Base-by-base conservation (phyloP, 2,329 filamentous ascomycete species). In the Aschersonia sp. region DNA sequence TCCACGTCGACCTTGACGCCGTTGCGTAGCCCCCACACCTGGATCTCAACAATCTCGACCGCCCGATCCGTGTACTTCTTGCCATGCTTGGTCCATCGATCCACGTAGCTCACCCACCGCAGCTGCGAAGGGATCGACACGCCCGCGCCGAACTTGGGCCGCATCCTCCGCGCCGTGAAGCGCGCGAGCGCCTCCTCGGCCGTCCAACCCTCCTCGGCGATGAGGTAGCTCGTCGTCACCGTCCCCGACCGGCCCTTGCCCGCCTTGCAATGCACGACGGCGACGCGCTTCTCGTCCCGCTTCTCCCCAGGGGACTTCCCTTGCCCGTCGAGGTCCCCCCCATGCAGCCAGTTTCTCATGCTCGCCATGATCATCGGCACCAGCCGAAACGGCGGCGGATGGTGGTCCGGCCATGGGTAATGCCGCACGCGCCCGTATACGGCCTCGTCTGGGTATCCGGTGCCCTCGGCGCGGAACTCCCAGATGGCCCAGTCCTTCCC, bases 401-500 rank as follows among this genome's bases (percentile, higher is more conserved):
- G 92, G 61, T 98, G 92, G 61, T 98, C 92, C 0, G 92, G 92
- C 80, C 87, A 98, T 1, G 92, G 92, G 59, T 89, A 97, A 66
- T 98, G 92, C 53, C 84, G 78, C 53, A 97, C 82, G 3, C 89
- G 77, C 35, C 79, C 75, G 61, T 95, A 88, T 1, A 98, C 91
- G 50, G 89, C 85, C 20, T 81, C 77, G 60, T 98, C 92, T 0
- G 89, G 89, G 59, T 98, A 98, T 1, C 92, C 92, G 0, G 92
- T 96, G 4, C 92, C 92, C 63, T 98, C 92, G 38, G 89, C 92
- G 44, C 92, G 82, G 58, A 98, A 98, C 67, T 98, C 92, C 88
- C 91, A 98, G 58, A 98, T 95, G 3, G 84, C 81, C 92, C 92
- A 98, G 53, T 92, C 71, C 30, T 80, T 68, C 31, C 77, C 83